Evolutionary conservation across 1,284 basidiomycete genomes (phyloP), one percentile per base, ranked within the genome.

Genomic region (Marasmius fiardii): DNA sequence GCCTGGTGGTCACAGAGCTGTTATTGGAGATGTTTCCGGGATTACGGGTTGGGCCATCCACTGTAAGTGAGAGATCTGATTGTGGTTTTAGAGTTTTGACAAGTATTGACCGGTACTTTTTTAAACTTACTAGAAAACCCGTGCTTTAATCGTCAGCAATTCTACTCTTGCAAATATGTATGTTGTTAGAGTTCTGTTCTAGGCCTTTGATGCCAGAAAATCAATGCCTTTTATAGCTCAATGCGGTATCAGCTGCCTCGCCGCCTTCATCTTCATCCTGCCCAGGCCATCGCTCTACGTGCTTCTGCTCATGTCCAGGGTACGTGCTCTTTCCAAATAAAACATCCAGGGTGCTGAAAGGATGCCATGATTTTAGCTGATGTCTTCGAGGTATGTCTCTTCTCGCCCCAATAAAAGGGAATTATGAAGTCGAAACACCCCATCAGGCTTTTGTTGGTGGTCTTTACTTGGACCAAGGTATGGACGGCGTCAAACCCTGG

Each of bases 371-470:
- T 26, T 45, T 34, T 56, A 90, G 89, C 89, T 48, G 86, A 91
- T 65, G 74, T 88, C 28, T 86, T 91, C 60, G 89, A 91, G 77
- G 88, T 86, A 61, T 60, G 72, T 59, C 16, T 53, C 55, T 49
- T 51, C 41, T 26, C 21, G 51, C 14, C 20, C 21, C 16, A n/a
- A 24, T 28, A 48, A 31, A 34, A 52, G 51, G 56, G 52, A 41
- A 41, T 34, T 51, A 18, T 34, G 53, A 54, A 52, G 52, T 56
- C 18, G n/a, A 41, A 23, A 44, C n/a, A 21, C 18, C 37, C 45
- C 51, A 45, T n/a, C 57, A 90, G 88, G 80, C 89, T 2, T 91
- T 86, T 67, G 77, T 91, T 20, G 88, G 89, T 20, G 88, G 88
- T 0, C 69, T 90, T 6, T 90, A 81, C 69, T 67, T 77, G 47